A percentile compares a stretch with the other conserved stretches of the same genome.
These are phyloP conservation scores for Globisporangium spinosum DNA, from an alignment of 352 stramenopile genomes.

Conservation along the genomic window DNA sequence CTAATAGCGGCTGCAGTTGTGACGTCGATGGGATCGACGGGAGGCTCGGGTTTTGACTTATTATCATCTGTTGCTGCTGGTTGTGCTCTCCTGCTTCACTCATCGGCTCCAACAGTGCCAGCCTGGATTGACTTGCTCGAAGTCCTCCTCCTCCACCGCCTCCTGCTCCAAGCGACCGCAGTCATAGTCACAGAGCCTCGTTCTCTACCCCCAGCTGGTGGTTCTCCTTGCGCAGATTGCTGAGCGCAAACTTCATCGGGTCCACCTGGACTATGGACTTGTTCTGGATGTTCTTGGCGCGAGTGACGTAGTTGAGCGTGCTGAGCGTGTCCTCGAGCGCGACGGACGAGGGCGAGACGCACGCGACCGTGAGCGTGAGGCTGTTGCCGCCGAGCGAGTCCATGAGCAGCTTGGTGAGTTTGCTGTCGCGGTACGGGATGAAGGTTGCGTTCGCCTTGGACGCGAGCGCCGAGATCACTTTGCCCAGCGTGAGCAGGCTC, in stretches of 20 bases:
- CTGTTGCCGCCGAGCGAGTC: conserved; percentile 79
- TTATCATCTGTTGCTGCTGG: background rate
- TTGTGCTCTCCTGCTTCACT: conserved; percentile 3
- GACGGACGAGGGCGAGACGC: conserved; percentile 54
- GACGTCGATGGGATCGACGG: conserved; percentile 25
- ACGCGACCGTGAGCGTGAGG: conserved; percentile 83
- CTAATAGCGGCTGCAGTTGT: conserved; percentile 26
- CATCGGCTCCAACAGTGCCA: background rate
- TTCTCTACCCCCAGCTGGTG: conserved; percentile 52
- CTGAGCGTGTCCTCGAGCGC: conserved; percentile 76
- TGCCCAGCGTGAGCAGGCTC: conserved; percentile 74
- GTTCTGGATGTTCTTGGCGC: conserved; percentile 85
- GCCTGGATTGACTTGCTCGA: conserved; percentile 11
- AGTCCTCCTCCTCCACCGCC: conserved; percentile 14
- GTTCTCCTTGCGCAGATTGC: conserved; percentile 64
- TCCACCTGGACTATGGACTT: conserved; percentile 71
- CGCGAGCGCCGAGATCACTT: conserved; percentile 78
- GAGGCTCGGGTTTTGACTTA: conserved; percentile 21
- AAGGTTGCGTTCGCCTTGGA: conserved; percentile 43
- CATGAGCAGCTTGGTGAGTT: conserved; percentile 86
- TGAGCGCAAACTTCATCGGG: conserved; percentile 54
- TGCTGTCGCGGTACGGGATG: conserved; percentile 83
- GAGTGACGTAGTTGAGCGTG: conserved; percentile 82
- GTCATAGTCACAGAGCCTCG: conserved; percentile 45
- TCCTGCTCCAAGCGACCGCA: conserved; percentile 27